phyloP scores from a whole-genome alignment of 2,329 filamentous ascomycete genomes.

The Penicillium sp. region DNA sequence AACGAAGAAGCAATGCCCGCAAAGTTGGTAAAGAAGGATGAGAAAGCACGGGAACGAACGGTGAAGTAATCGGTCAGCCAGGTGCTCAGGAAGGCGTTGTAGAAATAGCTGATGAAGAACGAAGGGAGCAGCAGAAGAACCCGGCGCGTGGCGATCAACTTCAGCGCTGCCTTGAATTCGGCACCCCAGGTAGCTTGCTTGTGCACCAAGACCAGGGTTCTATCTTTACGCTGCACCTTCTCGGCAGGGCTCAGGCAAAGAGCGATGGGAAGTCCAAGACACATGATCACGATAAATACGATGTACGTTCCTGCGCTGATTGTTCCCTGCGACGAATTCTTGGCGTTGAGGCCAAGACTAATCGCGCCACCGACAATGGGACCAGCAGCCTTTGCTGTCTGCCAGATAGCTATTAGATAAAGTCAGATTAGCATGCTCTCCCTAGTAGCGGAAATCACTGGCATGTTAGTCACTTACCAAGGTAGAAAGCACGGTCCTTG shows the following conservation, averaged over 20 bases:
- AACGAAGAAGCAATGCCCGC: constrained; percentile 24
- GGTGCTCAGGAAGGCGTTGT: constrained; percentile 29
- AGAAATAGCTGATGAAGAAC: constrained; percentile 34
- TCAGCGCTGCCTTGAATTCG: constrained; percentile 22
- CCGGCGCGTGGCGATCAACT: constrained; percentile 19
- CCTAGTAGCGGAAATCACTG: not conserved
- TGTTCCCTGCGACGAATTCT: constrained; percentile 13
- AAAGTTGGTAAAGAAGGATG: constrained; percentile 27
- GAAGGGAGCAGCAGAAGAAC: constrained; percentile 24
- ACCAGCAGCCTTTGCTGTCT: constrained; percentile 24
- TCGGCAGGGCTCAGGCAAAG: constrained; percentile 23
- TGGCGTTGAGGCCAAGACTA: constrained; percentile 22
- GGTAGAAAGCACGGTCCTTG: constrained; percentile 24
- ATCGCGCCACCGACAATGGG: constrained; percentile 25
- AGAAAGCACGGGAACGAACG: constrained; percentile 24
- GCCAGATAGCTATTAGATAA: constrained; percentile 18
- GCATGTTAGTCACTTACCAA: constrained; percentile 9
- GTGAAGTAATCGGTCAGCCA: constrained; percentile 26
- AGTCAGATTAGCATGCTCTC: not conserved
- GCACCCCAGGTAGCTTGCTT: constrained; percentile 21
- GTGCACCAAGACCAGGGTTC: constrained; percentile 21
- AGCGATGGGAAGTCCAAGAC: constrained; percentile 21
- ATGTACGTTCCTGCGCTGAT: constrained; percentile 23
- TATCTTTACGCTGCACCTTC: constrained; percentile 26
- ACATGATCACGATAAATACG: constrained; percentile 27